phyloP scores from a whole-genome alignment of 1,139 yeast genomes.

The Suhomyces wounanorum region DNA sequence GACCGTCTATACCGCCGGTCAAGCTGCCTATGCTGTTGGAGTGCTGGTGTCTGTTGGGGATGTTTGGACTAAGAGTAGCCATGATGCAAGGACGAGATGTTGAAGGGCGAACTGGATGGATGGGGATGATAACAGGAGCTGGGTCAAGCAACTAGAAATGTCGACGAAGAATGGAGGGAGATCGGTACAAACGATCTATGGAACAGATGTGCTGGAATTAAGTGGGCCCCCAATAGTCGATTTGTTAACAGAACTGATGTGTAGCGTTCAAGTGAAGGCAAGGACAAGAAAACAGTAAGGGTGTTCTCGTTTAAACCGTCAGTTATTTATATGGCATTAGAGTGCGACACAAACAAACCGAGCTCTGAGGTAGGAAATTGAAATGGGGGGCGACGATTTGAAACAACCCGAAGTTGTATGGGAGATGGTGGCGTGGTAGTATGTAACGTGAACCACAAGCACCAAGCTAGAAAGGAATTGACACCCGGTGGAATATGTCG shows the following conservation, averaged over 20 bases:
- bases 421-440: neutral
- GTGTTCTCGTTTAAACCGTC: conserved; percentile 8
- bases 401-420: neutral
- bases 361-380: conserved; percentile 1
- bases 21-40: conserved; percentile 24
- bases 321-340: conserved; percentile 11
- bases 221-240: neutral
- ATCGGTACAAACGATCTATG: neutral
- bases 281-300: conserved; percentile 1
- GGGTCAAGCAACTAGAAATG: neutral
- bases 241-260: neutral
- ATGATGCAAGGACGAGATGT: conserved; percentile 4
- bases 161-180: neutral
- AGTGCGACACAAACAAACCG: conserved; percentile 10
- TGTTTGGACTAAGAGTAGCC: conserved; percentile 11
- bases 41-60: conserved; percentile 15
- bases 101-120: neutral
- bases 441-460: neutral
- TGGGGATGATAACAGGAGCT: neutral
- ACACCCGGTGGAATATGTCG: neutral
- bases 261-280: neutral
- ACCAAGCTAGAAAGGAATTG: neutral
- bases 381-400: neutral
- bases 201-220: neutral
- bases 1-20: conserved; percentile 18